Evolutionary conservation across 495 filamentous ascomycete genomes (phyloP), one percentile per base, ranked within the genome.

Genomic region (Penicillium angulare): DNA sequence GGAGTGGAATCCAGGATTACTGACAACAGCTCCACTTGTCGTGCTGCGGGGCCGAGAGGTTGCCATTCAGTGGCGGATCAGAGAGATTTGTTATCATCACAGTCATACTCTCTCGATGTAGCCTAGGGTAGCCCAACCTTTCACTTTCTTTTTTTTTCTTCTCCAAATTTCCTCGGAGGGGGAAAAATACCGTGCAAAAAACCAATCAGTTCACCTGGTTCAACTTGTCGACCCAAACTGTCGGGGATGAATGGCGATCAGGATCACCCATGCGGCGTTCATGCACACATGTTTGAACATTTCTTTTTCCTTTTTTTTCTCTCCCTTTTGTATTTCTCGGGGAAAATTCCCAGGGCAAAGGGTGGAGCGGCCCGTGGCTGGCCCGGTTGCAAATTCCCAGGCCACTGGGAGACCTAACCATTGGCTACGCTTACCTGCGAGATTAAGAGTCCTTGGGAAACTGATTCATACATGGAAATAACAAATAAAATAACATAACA

Each of bases 321-420:
- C 27, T 13, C 32, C 26, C 12, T 24, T 34, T 27, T 18, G 17
- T 40, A 20, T 43, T 24, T 43, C 24, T 17, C 15, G 10, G 23
- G 24, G 42, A 18, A 41, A 21, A 41, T 41, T 52, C 44, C 57
- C 53, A 59, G 51, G 31, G 45, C 32, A 46, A 35, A 50, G 51
- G 55, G 27, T 48, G 33, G 44, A 34, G 34, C 39, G 59, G 44
- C 40, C 57, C 50, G 50, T 57, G 53, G 52, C 47, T 63, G 33
- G 49, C 23, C 49, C 41, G 51, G 57, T 55, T 56, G 49, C 41
- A 27, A 55, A 57, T 63, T 57, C 53, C 60, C 60, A 55, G 38
- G 31, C 7, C 5, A 29, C 29, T 60, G 60, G 60, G 15, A 57
- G 48, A 17, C 1, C 9, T 32, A n/a, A 27, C 41, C 12, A 63